Evolutionary conservation across 345 rosid species (phyloP), one percentile per base, ranked within the genome.

Genomic region (Jatropha curcas): DNA sequence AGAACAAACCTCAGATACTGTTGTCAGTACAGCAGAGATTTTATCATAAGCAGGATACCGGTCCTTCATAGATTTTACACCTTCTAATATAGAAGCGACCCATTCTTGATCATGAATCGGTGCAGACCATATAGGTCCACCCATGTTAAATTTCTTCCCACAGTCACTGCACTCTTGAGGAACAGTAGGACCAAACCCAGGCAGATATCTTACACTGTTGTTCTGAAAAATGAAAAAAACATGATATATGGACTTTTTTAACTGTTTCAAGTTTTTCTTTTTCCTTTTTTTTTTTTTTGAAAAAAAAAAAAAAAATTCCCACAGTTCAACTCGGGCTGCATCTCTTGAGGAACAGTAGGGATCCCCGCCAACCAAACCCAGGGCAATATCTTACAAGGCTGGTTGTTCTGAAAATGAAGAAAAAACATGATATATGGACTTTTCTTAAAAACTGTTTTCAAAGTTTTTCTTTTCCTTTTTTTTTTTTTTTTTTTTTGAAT

Each of bases 101-200:
- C 97, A 96, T 43, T 91, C 98, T 61, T 85, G 97, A 83, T 93
- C 93, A 61, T 96, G 99, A 30, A 96, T 90, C 46, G 97, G 89
- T 19, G 97, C 99, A 14, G 99, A 93, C 99, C 99, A 96, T 68
- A 96, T 87, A 10, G 99, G 97, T 12, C 99, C 97, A 34, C 99
- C 99, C 99, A 96, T 91, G 77, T 86, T 87, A 76, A 83, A 93
- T 84, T 91, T 93, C 92, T 93, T 96, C 75, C 97, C 91, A 85
- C 98, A 96, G 67, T 96, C 88, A 22, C 75, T 85, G 82, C 99
- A 93, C 56, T 85, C 97, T 87, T 90, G 98, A 58, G 91, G 92
- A 82, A 96, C 97, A 71, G 76, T 83, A 68, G 99, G 99, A 70
- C 97, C 99, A 87, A 86, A 83, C 51, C 96, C 99, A 45, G 99